Percentiles rank a stretch among this genome's conserved stretches.
These are phyloP conservation scores for Tubosaeta sp. DNA, from an alignment of 768 basidiomycete genomes.

Conservation along the genomic window DNA sequence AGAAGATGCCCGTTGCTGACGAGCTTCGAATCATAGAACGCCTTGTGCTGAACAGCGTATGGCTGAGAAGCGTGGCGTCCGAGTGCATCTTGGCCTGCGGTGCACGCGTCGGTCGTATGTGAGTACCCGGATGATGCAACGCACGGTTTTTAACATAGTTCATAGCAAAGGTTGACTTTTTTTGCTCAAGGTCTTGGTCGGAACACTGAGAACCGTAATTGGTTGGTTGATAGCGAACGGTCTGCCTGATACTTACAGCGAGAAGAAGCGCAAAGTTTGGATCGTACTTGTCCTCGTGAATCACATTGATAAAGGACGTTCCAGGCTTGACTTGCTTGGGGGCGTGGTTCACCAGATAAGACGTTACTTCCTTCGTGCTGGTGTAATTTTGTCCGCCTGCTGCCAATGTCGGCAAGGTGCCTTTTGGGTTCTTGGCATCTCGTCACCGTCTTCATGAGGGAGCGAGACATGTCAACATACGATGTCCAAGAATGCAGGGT, in stretches of 20 bases:
- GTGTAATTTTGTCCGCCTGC: constrained; percentile 34
- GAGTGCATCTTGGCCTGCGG: constrained; percentile 42
- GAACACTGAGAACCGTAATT: constrained; percentile 33
- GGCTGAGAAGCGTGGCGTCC: constrained; percentile 32
- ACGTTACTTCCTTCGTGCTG: constrained; percentile 38
- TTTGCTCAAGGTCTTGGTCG: constrained; percentile 42
- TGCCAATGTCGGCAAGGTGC: constrained; percentile 41
- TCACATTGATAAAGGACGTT: constrained; percentile 34
- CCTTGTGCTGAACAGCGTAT: constrained; percentile 34
- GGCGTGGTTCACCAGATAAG: constrained; percentile 39
- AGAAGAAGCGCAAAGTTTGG: constrained; percentile 49
- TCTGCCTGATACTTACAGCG: constrained; percentile 26
- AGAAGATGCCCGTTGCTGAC: constrained; percentile 38
- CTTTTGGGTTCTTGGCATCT: constrained; percentile 39
- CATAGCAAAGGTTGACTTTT: constrained; percentile 29
- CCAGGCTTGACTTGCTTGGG: constrained; percentile 33
- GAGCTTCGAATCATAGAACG: constrained; percentile 43
- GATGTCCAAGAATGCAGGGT: constrained; percentile 40
- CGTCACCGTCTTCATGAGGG: neutral
- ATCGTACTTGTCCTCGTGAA: constrained; percentile 45
- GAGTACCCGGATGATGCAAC: constrained; percentile 16
- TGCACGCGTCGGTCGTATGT: neutral
- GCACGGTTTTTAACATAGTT: constrained; percentile 39
- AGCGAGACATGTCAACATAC: constrained; percentile 18
- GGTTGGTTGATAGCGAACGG: neutral